Base-by-base conservation (phyloP, 495 filamentous ascomycete species). In the Talaromyces borbonicus region DNA sequence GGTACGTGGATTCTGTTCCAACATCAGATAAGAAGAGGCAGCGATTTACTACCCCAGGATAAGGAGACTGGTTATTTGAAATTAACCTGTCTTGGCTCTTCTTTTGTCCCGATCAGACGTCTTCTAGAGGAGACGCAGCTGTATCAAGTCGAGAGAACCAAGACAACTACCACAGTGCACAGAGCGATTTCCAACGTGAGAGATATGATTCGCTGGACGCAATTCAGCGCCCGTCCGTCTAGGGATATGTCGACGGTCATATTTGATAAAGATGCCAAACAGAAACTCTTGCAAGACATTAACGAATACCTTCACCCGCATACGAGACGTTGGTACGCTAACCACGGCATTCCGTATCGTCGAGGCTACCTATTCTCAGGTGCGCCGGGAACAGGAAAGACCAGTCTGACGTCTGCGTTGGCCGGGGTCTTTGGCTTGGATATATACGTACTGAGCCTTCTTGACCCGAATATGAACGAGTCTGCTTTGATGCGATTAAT, bases 231-330 rank as follows among this genome's bases (percentile, higher is more conserved):
- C 8, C 29, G 83, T 16, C 83, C 83, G 0, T 77, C 79, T 1
- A 63, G 86, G 35, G 79, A 84, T 5, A 84, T 92, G 67, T 66
- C 72, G 8, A 90, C 85, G 0, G 86, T 92, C 0, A 79, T 87
- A 4, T 66, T 93, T 8, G 84, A 89, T 49, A 68, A 71, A 20
- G 56, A 69, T 38, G 73, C 83, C 56, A 93, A 90, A 63, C 57
- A 73, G 9, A 65, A 69, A 35, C 61, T 90, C 3, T 59, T 88
- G n/a, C 58, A 65, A 5, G 63, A 63, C 46, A 50, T 67, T 14
- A 46, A 51, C n/a, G 53, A 59, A 33, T 66, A 55, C 33, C 49
- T 66, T 19, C 46, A 50, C 32, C 49, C 50, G 3, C 37, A 32
- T 16, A 59, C 54, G 5, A 33, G 47, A 15, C 44, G 53, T 27